Base-by-base conservation (phyloP, 768 basidiomycete genomes). In the Suillus subalutaceus region DNA sequence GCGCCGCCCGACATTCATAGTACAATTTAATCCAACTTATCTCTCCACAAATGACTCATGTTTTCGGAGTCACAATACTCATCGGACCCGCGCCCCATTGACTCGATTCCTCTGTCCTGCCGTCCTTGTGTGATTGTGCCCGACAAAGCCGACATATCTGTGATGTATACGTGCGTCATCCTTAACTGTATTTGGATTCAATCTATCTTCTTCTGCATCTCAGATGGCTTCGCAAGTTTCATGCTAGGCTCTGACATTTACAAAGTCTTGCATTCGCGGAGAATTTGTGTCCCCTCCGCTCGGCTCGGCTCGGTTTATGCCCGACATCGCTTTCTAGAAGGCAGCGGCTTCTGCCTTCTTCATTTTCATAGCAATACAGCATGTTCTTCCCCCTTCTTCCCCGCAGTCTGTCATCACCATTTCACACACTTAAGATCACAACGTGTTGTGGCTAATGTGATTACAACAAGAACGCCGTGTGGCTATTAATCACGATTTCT, bases 321-420 rank as follows among this genome's bases (percentile, higher is more conserved):
- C 26, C 5, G 10, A 60, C 40, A 13, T 12, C 18, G 3, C 18
- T 26, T 60, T 30, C 26, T 43, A 60, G 40, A 30, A 41, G 58
- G 58, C 40, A 26, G 40, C 16, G 40, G 18, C 35, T 12, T 41
- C 58, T 30, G 58, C 58, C 40, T 60, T 30, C 55, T 4, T 37
- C 32, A 12, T 12, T 16, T 16, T 30, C 40, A 12, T 30, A 30
- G 40, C 2, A 41, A 10, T 69, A 77, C 74, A 77, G 74, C 75
- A 75, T 70, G 57, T 56, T 18, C 9, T 13, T 52, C 2, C 18
- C 30, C 48, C 30, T 58, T 16, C 23, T 41, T 52, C 3, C 23
- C 30, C 52, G 46, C 61, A 65, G 18, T 61, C 67, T 64, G 56
- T 23, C 60, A 62, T 30, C 32, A 26, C 26, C 52, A 38, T 15